phyloP scores from a whole-genome alignment of 2,329 filamentous ascomycete species.

The Ceratocystis lukuohia region DNA sequence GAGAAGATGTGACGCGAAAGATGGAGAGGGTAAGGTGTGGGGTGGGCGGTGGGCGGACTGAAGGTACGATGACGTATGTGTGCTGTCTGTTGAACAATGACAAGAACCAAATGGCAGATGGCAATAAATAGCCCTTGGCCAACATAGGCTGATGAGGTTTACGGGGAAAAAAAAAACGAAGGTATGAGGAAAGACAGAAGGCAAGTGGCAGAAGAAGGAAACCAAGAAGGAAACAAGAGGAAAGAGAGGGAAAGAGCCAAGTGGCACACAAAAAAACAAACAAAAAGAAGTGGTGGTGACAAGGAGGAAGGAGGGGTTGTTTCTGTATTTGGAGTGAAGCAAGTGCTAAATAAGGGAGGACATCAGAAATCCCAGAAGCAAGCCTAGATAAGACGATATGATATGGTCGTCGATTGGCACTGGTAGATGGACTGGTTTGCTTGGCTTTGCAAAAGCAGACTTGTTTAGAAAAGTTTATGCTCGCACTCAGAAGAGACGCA shows the following conservation, averaged over 20 bases:
- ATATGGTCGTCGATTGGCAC: neutral
- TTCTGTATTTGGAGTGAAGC: conserved; percentile 1
- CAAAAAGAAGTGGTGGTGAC: neutral
- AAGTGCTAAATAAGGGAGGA: neutral
- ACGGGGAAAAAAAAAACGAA: neutral
- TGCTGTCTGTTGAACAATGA: neutral
- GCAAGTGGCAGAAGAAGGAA: neutral
- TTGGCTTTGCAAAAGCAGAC: neutral
- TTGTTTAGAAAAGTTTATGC: neutral
- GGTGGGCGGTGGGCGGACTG: neutral
- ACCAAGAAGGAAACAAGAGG: neutral
- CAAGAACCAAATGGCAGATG: conserved; percentile 7
- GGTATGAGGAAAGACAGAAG: neutral
- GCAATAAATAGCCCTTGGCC: neutral
- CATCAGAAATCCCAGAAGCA: neutral
- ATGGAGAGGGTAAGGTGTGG: neutral
- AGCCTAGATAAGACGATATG: conserved; percentile 2
- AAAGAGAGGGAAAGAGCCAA: conserved; percentile 4
- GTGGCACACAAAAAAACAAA: conserved; percentile 4
- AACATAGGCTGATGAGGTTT: neutral
- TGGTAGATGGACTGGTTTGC: neutral
- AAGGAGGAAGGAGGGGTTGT: conserved; percentile 1
- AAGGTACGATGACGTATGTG: conserved; percentile 5
- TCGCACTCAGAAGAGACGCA: neutral
- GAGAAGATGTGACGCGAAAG: neutral